These are phyloP conservation scores for Trichoderma sp. DNA, from an alignment of 2,329 filamentous ascomycete genomes.

Conservation along the genomic window DNA sequence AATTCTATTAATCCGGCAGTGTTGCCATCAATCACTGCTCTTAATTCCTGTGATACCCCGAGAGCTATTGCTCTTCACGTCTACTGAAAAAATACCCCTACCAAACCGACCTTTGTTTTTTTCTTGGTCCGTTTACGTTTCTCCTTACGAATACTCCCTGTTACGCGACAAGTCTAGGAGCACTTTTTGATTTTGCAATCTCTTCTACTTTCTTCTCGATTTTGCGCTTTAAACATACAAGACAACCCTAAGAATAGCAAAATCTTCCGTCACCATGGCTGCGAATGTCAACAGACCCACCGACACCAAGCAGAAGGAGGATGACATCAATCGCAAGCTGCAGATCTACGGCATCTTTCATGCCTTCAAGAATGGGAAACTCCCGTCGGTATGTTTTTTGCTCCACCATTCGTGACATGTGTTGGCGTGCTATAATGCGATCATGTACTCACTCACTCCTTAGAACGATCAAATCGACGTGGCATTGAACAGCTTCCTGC, in stretches of 20 bases:
- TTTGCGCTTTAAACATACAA: neutral
- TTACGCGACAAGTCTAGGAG: neutral
- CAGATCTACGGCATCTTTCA: constrained; percentile 87
- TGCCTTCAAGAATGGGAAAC: constrained; percentile 86
- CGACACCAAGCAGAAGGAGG: constrained; percentile 73
- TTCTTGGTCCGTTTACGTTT: neutral
- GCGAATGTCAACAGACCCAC: constrained; percentile 68
- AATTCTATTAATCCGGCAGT: neutral
- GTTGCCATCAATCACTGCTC: neutral
- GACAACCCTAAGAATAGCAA: neutral
- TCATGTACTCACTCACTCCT: neutral
- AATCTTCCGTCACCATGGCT: constrained; percentile 31
- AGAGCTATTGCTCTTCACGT: constrained; percentile 1
- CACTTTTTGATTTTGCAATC: neutral
- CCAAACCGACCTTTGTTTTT: neutral
- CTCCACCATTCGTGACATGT: neutral
- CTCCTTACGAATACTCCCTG: neutral
- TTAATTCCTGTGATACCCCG: constrained; percentile 13
- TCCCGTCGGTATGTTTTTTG: constrained; percentile 69
- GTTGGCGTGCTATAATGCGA: neutral
- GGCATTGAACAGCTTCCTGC: constrained; percentile 83
- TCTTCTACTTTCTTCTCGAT: neutral
- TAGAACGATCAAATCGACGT: constrained; percentile 95
- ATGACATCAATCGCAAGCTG: constrained; percentile 87
- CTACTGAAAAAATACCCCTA: neutral